Evolutionary conservation across 176 grass and related monocot species (phyloP).

Genomic region (Themeda triandra): DNA sequence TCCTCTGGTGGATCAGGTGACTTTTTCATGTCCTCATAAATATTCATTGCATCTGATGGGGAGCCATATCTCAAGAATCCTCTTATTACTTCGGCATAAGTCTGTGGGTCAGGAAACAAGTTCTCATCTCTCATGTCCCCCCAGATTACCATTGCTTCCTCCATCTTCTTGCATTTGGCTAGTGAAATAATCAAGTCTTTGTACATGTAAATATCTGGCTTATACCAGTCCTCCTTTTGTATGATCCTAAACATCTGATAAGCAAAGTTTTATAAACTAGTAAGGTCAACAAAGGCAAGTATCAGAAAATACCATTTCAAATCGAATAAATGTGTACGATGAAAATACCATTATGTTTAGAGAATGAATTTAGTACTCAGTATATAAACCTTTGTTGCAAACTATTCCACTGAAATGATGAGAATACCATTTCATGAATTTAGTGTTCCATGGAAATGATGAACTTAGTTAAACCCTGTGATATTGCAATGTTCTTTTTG

Average conservation of each 20-base stretch:
- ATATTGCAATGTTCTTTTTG: neutral
- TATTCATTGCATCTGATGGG: slow-evolving; percentile 93
- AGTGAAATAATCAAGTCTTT: slow-evolving; percentile 90
- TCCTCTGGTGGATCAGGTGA: slow-evolving; percentile 81
- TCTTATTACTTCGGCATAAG: slow-evolving; percentile 89
- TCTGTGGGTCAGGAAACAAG: slow-evolving; percentile 83
- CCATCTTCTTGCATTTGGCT: slow-evolving; percentile 93
- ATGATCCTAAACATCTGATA: slow-evolving; percentile 84
- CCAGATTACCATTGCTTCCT: slow-evolving; percentile 80
- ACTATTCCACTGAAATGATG: neutral
- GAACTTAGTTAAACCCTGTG: neutral
- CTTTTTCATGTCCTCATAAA: slow-evolving; percentile 91
- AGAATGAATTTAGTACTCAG: neutral
- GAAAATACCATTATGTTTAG: neutral
- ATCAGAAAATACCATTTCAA: slow-evolving; percentile 24
- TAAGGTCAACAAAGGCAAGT: neutral
- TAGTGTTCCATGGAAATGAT: neutral
- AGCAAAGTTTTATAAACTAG: slow-evolving; percentile 10
- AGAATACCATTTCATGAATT: neutral
- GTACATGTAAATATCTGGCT: slow-evolving; percentile 91
- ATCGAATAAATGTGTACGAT: neutral
- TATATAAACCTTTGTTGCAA: neutral
- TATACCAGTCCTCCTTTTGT: slow-evolving; percentile 94
- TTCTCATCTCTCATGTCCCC: slow-evolving; percentile 73
- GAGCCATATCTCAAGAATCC: slow-evolving; percentile 91